A percentile compares a stretch with the other conserved stretches of the same genome.
These are phyloP conservation scores for Saccharomyces eubayanus DNA, from an alignment of 805 yeast genomes.

Conservation along the genomic window DNA sequence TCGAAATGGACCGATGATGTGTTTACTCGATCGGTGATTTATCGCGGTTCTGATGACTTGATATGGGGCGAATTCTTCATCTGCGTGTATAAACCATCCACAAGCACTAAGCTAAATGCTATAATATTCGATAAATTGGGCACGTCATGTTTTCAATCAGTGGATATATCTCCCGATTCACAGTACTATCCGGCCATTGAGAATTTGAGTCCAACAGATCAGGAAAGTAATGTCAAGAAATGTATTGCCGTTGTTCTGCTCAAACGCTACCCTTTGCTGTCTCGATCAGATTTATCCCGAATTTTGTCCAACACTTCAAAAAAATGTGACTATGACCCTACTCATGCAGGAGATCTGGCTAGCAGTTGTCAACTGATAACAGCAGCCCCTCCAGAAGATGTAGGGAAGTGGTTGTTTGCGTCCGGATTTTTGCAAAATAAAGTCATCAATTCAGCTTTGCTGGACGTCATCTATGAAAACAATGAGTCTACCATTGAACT, in stretches of 20 bases:
- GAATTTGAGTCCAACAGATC: slow-evolving; percentile 45
- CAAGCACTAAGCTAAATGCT: slow-evolving; percentile 40
- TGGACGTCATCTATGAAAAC: slow-evolving; percentile 71
- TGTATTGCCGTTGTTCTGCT: slow-evolving; percentile 70
- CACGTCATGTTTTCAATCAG: slow-evolving; percentile 45
- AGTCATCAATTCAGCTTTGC: slow-evolving; percentile 41
- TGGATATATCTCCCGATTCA: slow-evolving; percentile 53
- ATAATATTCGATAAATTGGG: slow-evolving; percentile 61
- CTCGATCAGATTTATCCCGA: slow-evolving; percentile 12
- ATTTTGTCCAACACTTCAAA: slow-evolving; percentile 4
- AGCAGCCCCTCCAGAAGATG: slow-evolving; percentile 38
- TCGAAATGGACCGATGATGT: slow-evolving; percentile 16
- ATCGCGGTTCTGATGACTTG: slow-evolving; percentile 20
- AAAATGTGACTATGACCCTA: slow-evolving; percentile 59
- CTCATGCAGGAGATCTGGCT: slow-evolving; percentile 75
- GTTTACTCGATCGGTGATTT: slow-evolving; percentile 19
- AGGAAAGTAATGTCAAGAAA: slow-evolving; percentile 53
- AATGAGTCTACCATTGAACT: slow-evolving; percentile 43
- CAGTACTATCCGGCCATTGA: slow-evolving; percentile 73
- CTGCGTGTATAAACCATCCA: slow-evolving; percentile 16
- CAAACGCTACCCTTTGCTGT: slow-evolving; percentile 55
- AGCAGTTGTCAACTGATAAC: slow-evolving; percentile 50
- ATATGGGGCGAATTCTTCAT: slow-evolving; percentile 26
- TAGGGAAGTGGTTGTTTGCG: slow-evolving; percentile 50
- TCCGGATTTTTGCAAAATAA: slow-evolving; percentile 50